Percentiles rank a stretch among this genome's conserved stretches.
Evolutionary conservation across 257 asterid genomes (phyloP).

Genomic region (Jasminum sambac): DNA sequence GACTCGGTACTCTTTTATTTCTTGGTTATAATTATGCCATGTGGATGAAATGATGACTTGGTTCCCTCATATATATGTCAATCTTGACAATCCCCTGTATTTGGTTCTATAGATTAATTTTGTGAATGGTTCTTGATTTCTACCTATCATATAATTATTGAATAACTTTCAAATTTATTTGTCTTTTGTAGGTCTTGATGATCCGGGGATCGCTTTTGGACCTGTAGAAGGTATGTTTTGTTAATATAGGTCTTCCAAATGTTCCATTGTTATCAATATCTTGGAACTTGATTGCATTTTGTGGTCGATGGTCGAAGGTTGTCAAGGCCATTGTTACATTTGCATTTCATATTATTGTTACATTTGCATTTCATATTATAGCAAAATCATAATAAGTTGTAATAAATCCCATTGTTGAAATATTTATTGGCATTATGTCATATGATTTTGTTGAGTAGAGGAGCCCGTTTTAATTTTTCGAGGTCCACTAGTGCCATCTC

Average conservation of each 20-base stretch:
- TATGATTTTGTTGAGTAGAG: not conserved
- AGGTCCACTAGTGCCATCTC: not conserved
- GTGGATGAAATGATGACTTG: not conserved
- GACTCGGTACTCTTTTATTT: too few species aligned
- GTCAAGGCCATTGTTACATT: not conserved
- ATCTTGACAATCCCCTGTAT: not conserved
- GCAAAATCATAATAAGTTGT: not conserved
- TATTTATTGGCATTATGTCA: not conserved
- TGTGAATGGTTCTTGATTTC: not conserved
- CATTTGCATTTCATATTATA: not conserved
- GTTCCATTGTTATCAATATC: not conserved
- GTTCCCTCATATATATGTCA: not conserved
- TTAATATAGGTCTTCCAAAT: not conserved
- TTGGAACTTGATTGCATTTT: not conserved
- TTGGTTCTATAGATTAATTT: constrained; percentile 9
- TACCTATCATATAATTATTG: not conserved
- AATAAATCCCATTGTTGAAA: not conserved
- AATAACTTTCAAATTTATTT: constrained; percentile 21
- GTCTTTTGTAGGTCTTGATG: constrained; percentile 56
- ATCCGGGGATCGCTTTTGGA: constrained; percentile 58
- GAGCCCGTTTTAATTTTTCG: not conserved
- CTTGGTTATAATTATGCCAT: not conserved
- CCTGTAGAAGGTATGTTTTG: constrained; percentile 54
- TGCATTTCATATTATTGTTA: not conserved
- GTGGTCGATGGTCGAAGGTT: not conserved